Evolutionary conservation across 495 filamentous ascomycete species (phyloP).

Genomic region (Thermothielavioides terrestris): DNA sequence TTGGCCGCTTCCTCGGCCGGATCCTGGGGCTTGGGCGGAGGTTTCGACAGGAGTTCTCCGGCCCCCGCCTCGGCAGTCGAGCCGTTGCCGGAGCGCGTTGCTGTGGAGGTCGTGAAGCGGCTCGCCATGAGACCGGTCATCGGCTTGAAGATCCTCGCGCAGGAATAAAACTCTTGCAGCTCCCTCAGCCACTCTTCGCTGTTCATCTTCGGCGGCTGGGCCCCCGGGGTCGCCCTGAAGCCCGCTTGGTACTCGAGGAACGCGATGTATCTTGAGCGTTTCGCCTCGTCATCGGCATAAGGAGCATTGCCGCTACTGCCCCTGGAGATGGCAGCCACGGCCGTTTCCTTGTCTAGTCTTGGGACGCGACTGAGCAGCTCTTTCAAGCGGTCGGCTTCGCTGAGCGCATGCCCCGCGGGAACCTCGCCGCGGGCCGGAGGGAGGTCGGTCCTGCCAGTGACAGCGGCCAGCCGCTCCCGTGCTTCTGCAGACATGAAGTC

Average conservation of each 20-base stretch:
- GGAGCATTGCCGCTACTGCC: conserved; percentile 72
- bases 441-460: conserved; percentile 66
- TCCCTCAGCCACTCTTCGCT: conserved; percentile 72
- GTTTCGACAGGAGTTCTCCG: conserved; percentile 45
- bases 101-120: conserved; percentile 64
- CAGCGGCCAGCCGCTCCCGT: conserved; percentile 64
- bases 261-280: conserved; percentile 64
- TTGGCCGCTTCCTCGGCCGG: conserved; percentile 83
- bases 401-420: conserved; percentile 52
- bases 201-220: conserved; percentile 41
- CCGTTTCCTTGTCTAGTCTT: conserved; percentile 61
- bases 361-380: conserved; percentile 58
- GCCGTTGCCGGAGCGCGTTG: conserved; percentile 22
- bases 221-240: conserved; percentile 49
- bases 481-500: conserved; percentile 81
- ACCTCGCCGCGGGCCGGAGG: conserved; percentile 71
- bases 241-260: conserved; percentile 78
- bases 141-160: conserved; percentile 87
- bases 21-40: conserved; percentile 57
- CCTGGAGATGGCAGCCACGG: conserved; percentile 64
- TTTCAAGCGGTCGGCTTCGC: conserved; percentile 49
- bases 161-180: conserved; percentile 77
- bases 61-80: conserved; percentile 16
- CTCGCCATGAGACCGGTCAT: conserved; percentile 87
- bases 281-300: conserved; percentile 72